Evolutionary conservation across 148 eudicot species (phyloP).

Genomic region (Diospyros lotus): DNA sequence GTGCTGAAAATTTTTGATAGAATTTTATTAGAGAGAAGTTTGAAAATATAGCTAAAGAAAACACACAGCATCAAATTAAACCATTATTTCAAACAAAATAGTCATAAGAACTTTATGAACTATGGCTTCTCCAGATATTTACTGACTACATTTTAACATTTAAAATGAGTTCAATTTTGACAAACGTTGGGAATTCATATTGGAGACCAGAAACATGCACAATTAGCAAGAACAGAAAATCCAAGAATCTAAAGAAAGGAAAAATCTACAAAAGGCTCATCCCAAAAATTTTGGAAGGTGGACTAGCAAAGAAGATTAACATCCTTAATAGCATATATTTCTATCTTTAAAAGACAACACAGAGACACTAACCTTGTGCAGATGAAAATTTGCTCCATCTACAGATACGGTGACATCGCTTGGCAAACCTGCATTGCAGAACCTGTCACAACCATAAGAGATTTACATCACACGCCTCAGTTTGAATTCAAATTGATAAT

Average conservation of each 20-base stretch:
- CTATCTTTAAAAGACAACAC: neutral
- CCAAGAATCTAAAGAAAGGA: neutral
- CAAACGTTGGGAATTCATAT: neutral
- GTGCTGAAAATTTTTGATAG: neutral
- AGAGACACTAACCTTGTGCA: conserved; percentile 66
- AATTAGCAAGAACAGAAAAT: neutral
- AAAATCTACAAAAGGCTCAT: neutral
- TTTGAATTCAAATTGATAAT: neutral
- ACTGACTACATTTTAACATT: conserved; percentile 1
- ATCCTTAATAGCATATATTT: neutral
- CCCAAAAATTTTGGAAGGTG: neutral
- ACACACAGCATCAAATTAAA: neutral
- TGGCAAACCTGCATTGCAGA: conserved; percentile 78
- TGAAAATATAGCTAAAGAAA: neutral
- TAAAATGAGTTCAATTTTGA: neutral
- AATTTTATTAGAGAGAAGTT: neutral
- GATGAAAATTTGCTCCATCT: conserved; percentile 61
- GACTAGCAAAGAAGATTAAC: neutral
- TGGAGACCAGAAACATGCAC: neutral
- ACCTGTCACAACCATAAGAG: conserved; percentile 61
- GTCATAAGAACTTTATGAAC: neutral
- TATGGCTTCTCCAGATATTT: neutral
- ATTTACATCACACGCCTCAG: conserved; percentile 22
- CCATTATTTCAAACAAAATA: conserved; percentile 1
- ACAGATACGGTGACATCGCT: conserved; percentile 64